Evolutionary conservation across 805 yeast species (phyloP).

Genomic region (Nematodospora valgi): DNA sequence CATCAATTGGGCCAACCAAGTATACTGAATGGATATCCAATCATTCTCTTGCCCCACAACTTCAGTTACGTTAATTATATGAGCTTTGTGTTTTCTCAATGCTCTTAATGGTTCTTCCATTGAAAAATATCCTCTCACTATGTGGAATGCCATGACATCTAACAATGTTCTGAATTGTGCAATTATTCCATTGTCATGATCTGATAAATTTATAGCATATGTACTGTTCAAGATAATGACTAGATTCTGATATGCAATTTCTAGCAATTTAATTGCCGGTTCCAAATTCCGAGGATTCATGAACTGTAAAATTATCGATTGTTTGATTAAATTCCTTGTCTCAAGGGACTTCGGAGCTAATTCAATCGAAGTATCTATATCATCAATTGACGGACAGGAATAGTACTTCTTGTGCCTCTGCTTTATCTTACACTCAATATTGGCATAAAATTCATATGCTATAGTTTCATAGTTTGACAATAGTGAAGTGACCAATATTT

Average conservation of each 20-base stretch:
- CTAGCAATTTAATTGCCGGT: conserved; percentile 24
- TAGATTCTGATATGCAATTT: conserved; percentile 30
- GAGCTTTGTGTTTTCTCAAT: conserved; percentile 61
- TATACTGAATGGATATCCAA: conserved; percentile 65
- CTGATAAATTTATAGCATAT: conserved; percentile 11
- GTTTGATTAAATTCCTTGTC: conserved; percentile 35
- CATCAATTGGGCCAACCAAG: conserved; percentile 61
- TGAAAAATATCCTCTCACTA: conserved; percentile 58
- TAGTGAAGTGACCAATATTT: conserved; percentile 26
- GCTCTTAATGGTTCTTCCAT: conserved; percentile 57
- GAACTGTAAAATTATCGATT: conserved; percentile 30
- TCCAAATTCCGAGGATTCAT: conserved; percentile 32
- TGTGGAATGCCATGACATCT: conserved; percentile 61
- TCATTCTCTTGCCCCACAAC: conserved; percentile 21
- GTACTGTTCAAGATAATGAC: conserved; percentile 18
- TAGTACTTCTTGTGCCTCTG: conserved; percentile 37
- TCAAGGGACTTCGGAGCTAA: conserved; percentile 37
- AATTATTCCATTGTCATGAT: conserved; percentile 29
- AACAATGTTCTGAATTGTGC: conserved; percentile 43
- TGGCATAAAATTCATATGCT: conserved; percentile 32
- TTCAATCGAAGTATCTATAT: conserved; percentile 24
- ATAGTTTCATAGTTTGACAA: conserved; percentile 25
- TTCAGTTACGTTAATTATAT: conserved; percentile 46
- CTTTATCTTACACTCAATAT: conserved; percentile 28
- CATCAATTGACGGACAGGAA: conserved; percentile 22